Percentiles rank a stretch among this genome's conserved stretches.
Conservation (phyloP, 192 early-diverging fungal species). For the Coemansia sp. region DNA sequence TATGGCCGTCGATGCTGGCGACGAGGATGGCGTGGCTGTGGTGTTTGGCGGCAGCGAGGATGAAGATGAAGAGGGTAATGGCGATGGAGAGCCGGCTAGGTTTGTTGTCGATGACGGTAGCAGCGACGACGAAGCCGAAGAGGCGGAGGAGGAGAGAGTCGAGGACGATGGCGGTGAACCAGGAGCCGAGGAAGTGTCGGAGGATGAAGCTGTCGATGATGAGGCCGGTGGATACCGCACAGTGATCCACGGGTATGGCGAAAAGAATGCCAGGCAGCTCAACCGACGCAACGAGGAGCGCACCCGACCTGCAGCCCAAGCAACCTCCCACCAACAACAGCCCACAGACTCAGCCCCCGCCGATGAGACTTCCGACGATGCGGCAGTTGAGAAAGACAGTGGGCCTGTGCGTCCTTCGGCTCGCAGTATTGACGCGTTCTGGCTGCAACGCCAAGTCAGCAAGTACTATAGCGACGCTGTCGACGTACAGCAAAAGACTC, state of each 20-base stretch:
- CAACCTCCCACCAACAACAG: conserved; percentile 10
- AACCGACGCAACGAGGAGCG: conserved; percentile 45
- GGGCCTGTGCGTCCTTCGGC: conserved; percentile 53
- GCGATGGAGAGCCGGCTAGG: conserved; percentile 60
- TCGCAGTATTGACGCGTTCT: conserved; percentile 96
- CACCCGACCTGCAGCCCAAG: conserved; percentile 7
- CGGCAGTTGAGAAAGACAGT: conserved; percentile 9
- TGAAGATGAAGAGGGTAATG: conserved; percentile 76
- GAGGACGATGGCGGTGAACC: conserved; percentile 2
- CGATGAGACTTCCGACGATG: neutral
- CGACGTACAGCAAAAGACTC: conserved; percentile 88
- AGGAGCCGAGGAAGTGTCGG: neutral
- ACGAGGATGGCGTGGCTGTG: conserved; percentile 93
- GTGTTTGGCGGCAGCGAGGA: conserved; percentile 94
- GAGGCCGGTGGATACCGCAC: conserved; percentile 40
- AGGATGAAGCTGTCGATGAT: conserved; percentile 27
- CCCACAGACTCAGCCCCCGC: neutral
- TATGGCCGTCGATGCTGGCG: conserved; percentile 61
- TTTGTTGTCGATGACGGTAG: conserved; percentile 44
- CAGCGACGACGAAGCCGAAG: conserved; percentile 40
- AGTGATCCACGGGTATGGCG: conserved; percentile 43
- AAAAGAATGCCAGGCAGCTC: conserved; percentile 35
- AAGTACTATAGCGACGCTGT: conserved; percentile 84
- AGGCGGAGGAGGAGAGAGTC: conserved; percentile 19
- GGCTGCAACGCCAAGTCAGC: conserved; percentile 89